A percentile compares a stretch with the other conserved stretches of the same genome.
These are phyloP conservation scores for Taphrina betulina DNA, from an alignment of 1,139 yeast genomes.

Conservation along the genomic window DNA sequence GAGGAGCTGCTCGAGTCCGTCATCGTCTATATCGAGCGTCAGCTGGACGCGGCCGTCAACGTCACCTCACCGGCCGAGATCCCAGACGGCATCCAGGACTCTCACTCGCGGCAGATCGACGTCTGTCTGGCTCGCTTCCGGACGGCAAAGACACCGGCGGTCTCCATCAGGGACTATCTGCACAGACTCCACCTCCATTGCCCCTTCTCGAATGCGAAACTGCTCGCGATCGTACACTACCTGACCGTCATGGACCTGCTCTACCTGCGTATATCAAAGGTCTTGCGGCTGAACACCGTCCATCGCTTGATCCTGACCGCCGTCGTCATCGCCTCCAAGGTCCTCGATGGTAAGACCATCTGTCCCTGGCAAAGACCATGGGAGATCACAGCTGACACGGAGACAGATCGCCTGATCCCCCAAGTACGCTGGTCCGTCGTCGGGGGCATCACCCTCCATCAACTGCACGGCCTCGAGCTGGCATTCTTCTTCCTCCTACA, in stretches of 20 bases:
- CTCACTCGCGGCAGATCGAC: slow-evolving; percentile 16
- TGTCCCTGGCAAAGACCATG: too few species aligned
- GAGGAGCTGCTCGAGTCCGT: slow-evolving; percentile 20
- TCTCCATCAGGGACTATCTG: slow-evolving; percentile 23
- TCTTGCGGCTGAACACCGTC: slow-evolving; percentile 10
- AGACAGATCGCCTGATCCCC: slow-evolving; percentile 25
- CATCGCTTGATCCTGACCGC: slow-evolving; percentile 25
- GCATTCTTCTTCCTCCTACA: slow-evolving; percentile 26
- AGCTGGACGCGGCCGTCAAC: slow-evolving; percentile 4
- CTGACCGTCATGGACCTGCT: slow-evolving; percentile 16
- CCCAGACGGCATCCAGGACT: slow-evolving; percentile 21
- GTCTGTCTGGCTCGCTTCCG: slow-evolving; percentile 23
- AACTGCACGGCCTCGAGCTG: slow-evolving; percentile 29
- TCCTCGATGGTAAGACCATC: too few species aligned
- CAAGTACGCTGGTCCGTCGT: slow-evolving; percentile 27
- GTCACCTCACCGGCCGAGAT: slow-evolving; percentile 18
- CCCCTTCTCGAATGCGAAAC: slow-evolving; percentile 20
- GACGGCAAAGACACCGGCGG: slow-evolving; percentile 13
- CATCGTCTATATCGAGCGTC: slow-evolving; percentile 15
- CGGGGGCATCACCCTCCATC: slow-evolving; percentile 25
- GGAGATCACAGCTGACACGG: too few species aligned
- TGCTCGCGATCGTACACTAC: slow-evolving; percentile 25
- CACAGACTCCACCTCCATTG: slow-evolving; percentile 25
- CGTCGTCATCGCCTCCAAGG: slow-evolving; percentile 26
- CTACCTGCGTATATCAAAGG: slow-evolving; percentile 22